These are phyloP conservation scores for Medicago arabica DNA, from an alignment of 306 rosid genomes.

Conservation along the genomic window DNA sequence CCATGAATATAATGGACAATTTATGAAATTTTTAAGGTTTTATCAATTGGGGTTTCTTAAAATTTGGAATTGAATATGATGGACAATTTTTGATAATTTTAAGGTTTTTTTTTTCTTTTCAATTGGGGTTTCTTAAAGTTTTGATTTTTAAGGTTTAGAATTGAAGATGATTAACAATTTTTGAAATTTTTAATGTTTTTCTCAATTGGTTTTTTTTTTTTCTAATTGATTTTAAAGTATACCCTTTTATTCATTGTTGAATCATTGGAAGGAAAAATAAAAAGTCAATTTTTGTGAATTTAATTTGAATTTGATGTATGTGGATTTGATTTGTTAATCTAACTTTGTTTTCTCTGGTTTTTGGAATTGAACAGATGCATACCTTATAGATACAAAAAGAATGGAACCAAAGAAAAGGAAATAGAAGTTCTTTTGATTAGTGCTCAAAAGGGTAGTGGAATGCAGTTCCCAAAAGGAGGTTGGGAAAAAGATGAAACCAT, in stretches of 20 bases:
- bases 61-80: neutral
- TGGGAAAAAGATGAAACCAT: slow-evolving; percentile 90
- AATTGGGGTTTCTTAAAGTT: slow-evolving; percentile 7
- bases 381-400: slow-evolving; percentile 74
- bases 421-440: slow-evolving; percentile 89
- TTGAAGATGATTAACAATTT: neutral
- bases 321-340: slow-evolving; percentile 22
- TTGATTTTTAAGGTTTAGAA: slow-evolving; percentile 20
- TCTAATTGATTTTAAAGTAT: neutral
- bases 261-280: neutral
- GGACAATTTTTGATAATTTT: neutral
- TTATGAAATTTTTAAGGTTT: slow-evolving; percentile 18
- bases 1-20: neutral
- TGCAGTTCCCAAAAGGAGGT: slow-evolving; percentile 99
- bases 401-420: slow-evolving; percentile 49
- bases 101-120: neutral
- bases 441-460: slow-evolving; percentile 83
- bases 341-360: slow-evolving; percentile 24
- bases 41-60: slow-evolving; percentile 30
- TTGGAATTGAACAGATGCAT: slow-evolving; percentile 75
- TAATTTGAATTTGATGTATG: neutral
- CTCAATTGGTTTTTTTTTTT: slow-evolving; percentile 32
- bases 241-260: slow-evolving; percentile 11
- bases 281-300: neutral
- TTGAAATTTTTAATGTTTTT: slow-evolving; percentile 15